Evolutionary conservation across 345 rosid genomes (phyloP), one percentile per base, ranked within the genome.

Genomic region (Gossypium ekmanianum): DNA sequence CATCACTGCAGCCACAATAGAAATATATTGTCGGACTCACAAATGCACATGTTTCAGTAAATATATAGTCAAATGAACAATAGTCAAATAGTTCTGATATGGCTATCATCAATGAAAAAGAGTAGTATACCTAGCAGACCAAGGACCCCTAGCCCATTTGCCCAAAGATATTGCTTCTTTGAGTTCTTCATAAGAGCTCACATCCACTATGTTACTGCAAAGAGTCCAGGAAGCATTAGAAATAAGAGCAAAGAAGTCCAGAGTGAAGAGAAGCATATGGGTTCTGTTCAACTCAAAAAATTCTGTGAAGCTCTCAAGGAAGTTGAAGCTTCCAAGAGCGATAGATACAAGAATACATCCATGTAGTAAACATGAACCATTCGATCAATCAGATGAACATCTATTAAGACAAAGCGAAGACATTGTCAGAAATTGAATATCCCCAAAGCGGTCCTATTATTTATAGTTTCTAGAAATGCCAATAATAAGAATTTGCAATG

Each of bases 81-180:
- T 44, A 6, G 29, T 61, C 12, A 52, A 29, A 29, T 27, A 18
- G 34, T 29, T 52, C 73, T 29, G 47, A 17, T n/a, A 52, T 9
- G n/a, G 61, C 17, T 52, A 52, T 29, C 29, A 70, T 70, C 16
- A 17, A 29, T 34, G 41, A 52, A 26, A 59, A 20, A 52, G 45
- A 61, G 27, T 24, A 17, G 34, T 27, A 27, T 80, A 91, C 92
- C 94, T 89, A 3, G 91, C 96, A 63, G 91, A 91, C 99, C 99
- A 95, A 59, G 94, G 90, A 82, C 94, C 97, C 84, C 97, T 91
- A 44, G 94, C 99, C 98, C 99, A 95, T 86, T 95, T 95, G 57
- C 96, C 98, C 73, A 67, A 34, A 44, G 97, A 84, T 44, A 91
- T 89, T 64, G 90, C 97, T 13, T 61, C 84, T 83, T 92, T 94